These are phyloP conservation scores for Coemansia sp. DNA, from an alignment of 192 early-diverging fungal species.

Conservation along the genomic window DNA sequence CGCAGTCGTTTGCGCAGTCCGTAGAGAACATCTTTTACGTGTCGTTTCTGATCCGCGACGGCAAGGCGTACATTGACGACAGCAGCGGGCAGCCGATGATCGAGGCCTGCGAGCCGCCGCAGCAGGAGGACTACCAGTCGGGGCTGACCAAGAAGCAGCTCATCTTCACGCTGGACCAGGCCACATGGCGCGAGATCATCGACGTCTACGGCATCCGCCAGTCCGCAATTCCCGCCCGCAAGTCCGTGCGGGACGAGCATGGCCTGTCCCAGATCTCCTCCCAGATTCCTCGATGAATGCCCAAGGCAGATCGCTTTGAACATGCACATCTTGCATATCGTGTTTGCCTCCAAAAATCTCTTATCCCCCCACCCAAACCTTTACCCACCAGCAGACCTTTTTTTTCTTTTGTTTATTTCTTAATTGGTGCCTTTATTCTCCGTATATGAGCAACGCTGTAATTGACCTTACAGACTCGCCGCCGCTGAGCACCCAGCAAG, in stretches of 20 bases:
- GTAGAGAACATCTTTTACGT: slow-evolving; percentile 97
- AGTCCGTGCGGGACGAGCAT: slow-evolving; percentile 6
- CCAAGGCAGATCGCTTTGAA: background rate
- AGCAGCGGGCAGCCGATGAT: slow-evolving; percentile 66
- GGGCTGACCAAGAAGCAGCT: slow-evolving; percentile 75
- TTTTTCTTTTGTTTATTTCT: background rate
- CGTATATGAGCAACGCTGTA: slow-evolving; percentile 24
- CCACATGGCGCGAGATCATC: slow-evolving; percentile 68
- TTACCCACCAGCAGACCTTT: background rate
- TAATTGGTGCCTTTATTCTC: background rate
- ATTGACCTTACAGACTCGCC: slow-evolving; percentile 39
- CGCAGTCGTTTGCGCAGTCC: slow-evolving; percentile 84
- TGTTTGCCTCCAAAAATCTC: background rate
- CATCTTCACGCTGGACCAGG: slow-evolving; percentile 69
- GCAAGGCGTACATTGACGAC: slow-evolving; percentile 71
- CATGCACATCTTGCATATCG: slow-evolving; percentile 3
- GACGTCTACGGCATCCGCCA: slow-evolving; percentile 61
- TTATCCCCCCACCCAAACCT: background rate
- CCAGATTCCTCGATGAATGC: slow-evolving; percentile 16
- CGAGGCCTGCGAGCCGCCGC: slow-evolving; percentile 63
- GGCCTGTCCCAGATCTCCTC: slow-evolving; percentile 39
- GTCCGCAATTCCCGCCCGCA: slow-evolving; percentile 59
- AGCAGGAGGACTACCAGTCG: slow-evolving; percentile 62
- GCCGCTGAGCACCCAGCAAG: slow-evolving; percentile 7
- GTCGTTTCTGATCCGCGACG: slow-evolving; percentile 93